Base-by-base conservation (phyloP, 257 asterid species). In the Prunella vulgaris region DNA sequence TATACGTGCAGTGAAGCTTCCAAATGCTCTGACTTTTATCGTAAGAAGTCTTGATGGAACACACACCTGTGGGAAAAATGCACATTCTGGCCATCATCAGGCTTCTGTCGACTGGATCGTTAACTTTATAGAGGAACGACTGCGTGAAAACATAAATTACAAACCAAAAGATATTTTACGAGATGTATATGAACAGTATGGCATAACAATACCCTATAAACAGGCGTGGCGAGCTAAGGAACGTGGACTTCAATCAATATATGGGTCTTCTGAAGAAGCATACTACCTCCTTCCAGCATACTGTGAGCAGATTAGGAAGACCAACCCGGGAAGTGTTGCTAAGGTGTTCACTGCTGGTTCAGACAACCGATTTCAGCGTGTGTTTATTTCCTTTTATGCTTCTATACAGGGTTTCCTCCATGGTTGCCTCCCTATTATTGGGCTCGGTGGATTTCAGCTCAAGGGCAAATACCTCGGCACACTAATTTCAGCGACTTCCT, bases 161-260 rank as follows among this genome's bases (percentile, higher is more conserved):
- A 89, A 89, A 77, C 96, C 94, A 18, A 89, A 87, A 71, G 96
- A 89, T 76, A 89, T 89, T 75, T 56, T 85, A 74, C 86, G 83
- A 30, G 96, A 89, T 69, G 70, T 89, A 5, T 84, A 85, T 73
- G 64, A 78, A 25, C 88, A 79, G 33, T 87, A 89, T 53, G 94
- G 96, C 74, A 85, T 89, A 79, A 87, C 90, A 48, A 89, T 89
- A 78, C 94, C 96, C 5, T 89, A 89, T 66, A 87, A 89, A 81
- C 94, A 89, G 77, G 94, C 96, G 7, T 89, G 96, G 96, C 86
- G 96, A 27, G 96, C 94, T n/a, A 89, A 87, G 76, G 96, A 89
- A 64, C 84, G 96, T 9, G 96, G 94, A 18, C 90, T 89, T 70
- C 94, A 89, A 77, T 86, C 92, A 35, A 89, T 89, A 72, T 89